Conservation (phyloP, 2,329 filamentous ascomycete species). For the Purpureocillium lavendulum region DNA sequence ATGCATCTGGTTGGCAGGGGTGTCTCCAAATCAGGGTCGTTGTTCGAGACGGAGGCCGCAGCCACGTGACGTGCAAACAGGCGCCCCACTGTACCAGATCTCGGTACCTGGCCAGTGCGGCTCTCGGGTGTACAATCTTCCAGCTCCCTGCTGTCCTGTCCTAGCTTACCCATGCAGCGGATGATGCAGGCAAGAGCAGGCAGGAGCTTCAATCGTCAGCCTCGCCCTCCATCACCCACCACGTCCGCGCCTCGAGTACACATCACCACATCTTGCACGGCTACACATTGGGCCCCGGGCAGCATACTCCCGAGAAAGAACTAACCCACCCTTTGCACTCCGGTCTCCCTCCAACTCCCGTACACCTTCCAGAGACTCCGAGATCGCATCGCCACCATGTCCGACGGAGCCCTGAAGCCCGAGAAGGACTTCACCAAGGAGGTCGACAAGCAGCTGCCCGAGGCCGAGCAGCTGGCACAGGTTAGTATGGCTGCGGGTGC, state of each 20-base stretch:
- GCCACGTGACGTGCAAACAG: too few relatives aligned
- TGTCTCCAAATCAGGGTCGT: too few relatives aligned
- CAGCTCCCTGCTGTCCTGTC: not conserved
- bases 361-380: not conserved
- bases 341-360: not conserved
- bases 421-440: conserved; percentile 99
- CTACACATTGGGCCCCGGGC: not conserved
- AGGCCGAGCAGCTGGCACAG: conserved; percentile 83
- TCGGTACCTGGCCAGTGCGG: too few relatives aligned
- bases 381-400: conserved; percentile 46
- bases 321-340: not conserved
- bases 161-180: not conserved
- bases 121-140: not conserved
- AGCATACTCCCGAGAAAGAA: not conserved
- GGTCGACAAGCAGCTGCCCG: conserved; percentile 82
- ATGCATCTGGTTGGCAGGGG: too few relatives aligned
- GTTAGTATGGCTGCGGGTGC: conserved; percentile 40
- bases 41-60: too few relatives aligned
- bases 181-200: not conserved
- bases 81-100: too few relatives aligned
- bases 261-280: not conserved
- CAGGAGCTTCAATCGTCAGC: conserved; percentile 9
- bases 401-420: conserved; percentile 76
- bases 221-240: not conserved
- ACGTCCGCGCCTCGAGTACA: not conserved